Base-by-base conservation (phyloP, 164 flowering plant genomes). In the Platanus orientalis region DNA sequence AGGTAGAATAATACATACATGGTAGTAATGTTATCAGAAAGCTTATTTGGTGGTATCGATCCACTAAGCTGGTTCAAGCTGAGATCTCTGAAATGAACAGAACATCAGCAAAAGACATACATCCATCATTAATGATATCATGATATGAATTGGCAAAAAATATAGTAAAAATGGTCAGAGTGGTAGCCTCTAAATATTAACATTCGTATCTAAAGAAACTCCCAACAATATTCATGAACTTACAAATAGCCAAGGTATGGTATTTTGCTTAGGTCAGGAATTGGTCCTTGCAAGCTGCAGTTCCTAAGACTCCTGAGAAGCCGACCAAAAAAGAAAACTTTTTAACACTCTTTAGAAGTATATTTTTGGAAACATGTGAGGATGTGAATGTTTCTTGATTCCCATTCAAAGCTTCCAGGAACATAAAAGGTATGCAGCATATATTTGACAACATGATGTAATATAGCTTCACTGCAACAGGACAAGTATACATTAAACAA, bases 281-380 rank as follows among this genome's bases (percentile, higher is more conserved):
- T 42, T 26, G 74, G 39, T 73, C 98, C 98, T 63, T 66, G 71
- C 79, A 92, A 76, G 69, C 85, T 80, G 75, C 98, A 92, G 71
- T 89, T 89, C 72, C 96, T 82, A 12, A 92, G 85, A 79, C 96
- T 92, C 74, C 97, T 91, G 84, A 63, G n/a, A 67, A 51, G 55
- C 58, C 66, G 60, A 52, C 57, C 32, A 14, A 3, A 36, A 36
- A 67, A 28, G 49, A 60, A 10, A 50, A 21, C 24, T 44, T 23
- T 54, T 17, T 32, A 27, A 19, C 27, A 58, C 5, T 34, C 10
- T 36, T 25, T 47, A 49, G n/a, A 49, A 49, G 24, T 19, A 45
- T 10, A 36, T 14, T 36, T 36, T 36, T 36, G 10, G 42, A 36
- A 10, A 36, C 42, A 7, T 1, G 9, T 7, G 42, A 36, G 10